Percentiles rank a stretch among this genome's conserved stretches.
Conservation (phyloP, 2,329 filamentous ascomycete species). For the Diaporthe vexans region DNA sequence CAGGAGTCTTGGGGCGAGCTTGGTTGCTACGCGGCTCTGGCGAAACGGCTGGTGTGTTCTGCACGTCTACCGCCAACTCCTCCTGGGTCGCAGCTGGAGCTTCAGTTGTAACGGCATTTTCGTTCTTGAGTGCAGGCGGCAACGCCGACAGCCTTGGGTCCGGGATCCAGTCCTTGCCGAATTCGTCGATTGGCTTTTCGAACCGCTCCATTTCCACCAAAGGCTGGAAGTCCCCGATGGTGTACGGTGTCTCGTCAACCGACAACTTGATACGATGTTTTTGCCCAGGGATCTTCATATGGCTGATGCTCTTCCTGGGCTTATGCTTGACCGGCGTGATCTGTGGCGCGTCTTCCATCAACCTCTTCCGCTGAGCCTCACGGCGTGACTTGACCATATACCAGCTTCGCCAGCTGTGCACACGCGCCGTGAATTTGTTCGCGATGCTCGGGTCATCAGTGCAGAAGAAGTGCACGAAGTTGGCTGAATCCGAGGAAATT, state of each 20-base stretch:
- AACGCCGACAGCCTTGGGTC: conserved; percentile 38
- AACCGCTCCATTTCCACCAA: conserved; percentile 74
- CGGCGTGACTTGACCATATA: conserved; percentile 76
- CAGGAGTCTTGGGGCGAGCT: background rate
- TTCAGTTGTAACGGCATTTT: background rate
- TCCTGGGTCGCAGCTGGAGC: conserved; percentile 8
- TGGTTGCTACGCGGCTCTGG: conserved; percentile 31
- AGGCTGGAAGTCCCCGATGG: conserved; percentile 77
- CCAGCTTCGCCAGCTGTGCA: conserved; percentile 92
- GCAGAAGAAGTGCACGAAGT: conserved; percentile 93
- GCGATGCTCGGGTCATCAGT: conserved; percentile 80
- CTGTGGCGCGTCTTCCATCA: conserved; percentile 48
- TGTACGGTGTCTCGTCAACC: conserved; percentile 68
- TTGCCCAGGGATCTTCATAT: conserved; percentile 48
- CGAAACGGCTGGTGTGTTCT: background rate
- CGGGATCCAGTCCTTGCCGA: conserved; percentile 59
- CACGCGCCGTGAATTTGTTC: conserved; percentile 75
- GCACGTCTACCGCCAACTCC: background rate
- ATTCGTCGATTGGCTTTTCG: conserved; percentile 65
- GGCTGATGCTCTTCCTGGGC: conserved; percentile 50
- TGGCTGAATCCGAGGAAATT: conserved; percentile 85
- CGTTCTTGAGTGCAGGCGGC: background rate
- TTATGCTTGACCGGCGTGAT: conserved; percentile 47
- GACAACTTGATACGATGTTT: conserved; percentile 57
- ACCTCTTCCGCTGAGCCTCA: conserved; percentile 48